phyloP scores from a whole-genome alignment of 345 rosid genomes.

The Tarenaya hassleriana region DNA sequence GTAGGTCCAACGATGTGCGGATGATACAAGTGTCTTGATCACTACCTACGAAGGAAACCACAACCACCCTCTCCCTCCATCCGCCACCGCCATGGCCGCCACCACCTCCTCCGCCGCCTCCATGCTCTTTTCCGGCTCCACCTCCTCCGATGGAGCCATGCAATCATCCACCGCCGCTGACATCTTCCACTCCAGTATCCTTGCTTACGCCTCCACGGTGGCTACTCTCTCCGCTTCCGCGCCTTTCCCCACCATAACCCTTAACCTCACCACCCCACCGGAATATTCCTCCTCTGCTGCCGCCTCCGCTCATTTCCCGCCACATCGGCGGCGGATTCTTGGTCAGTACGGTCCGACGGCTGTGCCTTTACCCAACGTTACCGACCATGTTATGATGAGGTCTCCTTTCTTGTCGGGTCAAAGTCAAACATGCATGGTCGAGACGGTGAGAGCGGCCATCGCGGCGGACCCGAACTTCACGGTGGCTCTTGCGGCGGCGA shows the following conservation, averaged over 20 bases:
- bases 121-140: conserved; percentile 85
- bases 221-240: conserved; percentile 76
- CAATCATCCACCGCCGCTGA: conserved; percentile 9
- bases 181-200: conserved; percentile 33
- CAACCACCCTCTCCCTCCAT: conserved; percentile 89
- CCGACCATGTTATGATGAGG: conserved; percentile 21
- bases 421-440: conserved; percentile 44
- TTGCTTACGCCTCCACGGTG: conserved; percentile 65
- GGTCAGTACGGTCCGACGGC: conserved; percentile 20
- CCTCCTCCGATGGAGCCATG: conserved; percentile 17
- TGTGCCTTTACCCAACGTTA: conserved; percentile 23
- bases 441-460: conserved; percentile 65
- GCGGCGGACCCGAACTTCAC: conserved; percentile 82
- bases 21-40: conserved; percentile 62
- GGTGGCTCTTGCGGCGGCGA: conserved; percentile 71
- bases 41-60: conserved; percentile 97
- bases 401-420: conserved; percentile 16
- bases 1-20: conserved; percentile 91
- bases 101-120: conserved; percentile 89
- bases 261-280: conserved; percentile 68
- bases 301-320: no score
- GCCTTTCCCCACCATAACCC: conserved; percentile 85
- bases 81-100: conserved; percentile 82
- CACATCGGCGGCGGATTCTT: conserved; percentile 12
- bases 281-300: conserved; percentile 34